These are phyloP conservation scores for Candida xyloterini DNA, from an alignment of 805 yeast species.

Conservation along the genomic window DNA sequence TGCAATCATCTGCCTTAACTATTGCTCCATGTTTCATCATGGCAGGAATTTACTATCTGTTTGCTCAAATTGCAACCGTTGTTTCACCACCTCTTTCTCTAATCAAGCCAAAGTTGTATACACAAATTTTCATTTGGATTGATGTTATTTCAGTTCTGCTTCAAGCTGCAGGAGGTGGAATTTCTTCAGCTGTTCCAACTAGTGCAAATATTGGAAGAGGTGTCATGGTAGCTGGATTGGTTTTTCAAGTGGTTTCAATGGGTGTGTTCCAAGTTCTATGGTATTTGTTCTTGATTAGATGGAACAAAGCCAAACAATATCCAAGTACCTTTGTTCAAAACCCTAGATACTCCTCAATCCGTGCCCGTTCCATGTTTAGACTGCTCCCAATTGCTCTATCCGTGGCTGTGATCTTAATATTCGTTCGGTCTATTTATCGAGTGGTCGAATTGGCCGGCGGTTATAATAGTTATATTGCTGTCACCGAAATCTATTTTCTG, in stretches of 20 bases:
- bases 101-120: slow-evolving; percentile 55
- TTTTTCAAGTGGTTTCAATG: slow-evolving; percentile 73
- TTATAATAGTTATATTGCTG: slow-evolving; percentile 64
- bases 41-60: slow-evolving; percentile 75
- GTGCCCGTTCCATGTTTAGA: slow-evolving; percentile 37
- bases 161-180: slow-evolving; percentile 78
- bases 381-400: slow-evolving; percentile 45
- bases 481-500: slow-evolving; percentile 57
- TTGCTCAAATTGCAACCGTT: slow-evolving; percentile 64
- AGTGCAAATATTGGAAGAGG: slow-evolving; percentile 49
- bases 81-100: slow-evolving; percentile 54
- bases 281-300: slow-evolving; percentile 42
- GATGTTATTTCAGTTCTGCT: slow-evolving; percentile 63
- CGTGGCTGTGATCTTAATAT: slow-evolving; percentile 51
- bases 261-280: slow-evolving; percentile 51
- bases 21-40: slow-evolving; percentile 80
- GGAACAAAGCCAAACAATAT: slow-evolving; percentile 28
- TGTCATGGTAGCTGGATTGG: slow-evolving; percentile 75
- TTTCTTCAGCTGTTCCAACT: slow-evolving; percentile 46
- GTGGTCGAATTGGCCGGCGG: slow-evolving; percentile 70
- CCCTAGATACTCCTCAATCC: slow-evolving; percentile 33
- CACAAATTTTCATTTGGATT: slow-evolving; percentile 61
- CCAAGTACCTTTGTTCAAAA: slow-evolving; percentile 36
- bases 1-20: slow-evolving; percentile 68
- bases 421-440: slow-evolving; percentile 69